These are phyloP conservation scores for Tremellales sp. DNA, from an alignment of 1,284 basidiomycete species.

Conservation along the genomic window DNA sequence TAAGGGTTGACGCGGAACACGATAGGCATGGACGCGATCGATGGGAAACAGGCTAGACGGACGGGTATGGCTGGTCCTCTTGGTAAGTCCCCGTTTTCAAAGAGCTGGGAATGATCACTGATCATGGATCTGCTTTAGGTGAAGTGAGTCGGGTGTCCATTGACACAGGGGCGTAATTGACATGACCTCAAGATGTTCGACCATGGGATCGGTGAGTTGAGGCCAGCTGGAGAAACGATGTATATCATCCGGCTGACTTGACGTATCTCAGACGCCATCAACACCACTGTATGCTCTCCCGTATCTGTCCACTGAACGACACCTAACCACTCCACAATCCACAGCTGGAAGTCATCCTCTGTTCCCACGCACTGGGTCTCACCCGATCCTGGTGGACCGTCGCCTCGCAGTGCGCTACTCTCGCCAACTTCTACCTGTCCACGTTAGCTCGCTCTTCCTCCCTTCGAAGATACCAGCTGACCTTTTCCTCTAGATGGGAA, in stretches of 20 bases:
- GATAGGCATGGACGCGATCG: slow-evolving; percentile 48
- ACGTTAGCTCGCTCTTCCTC: slow-evolving; percentile 28
- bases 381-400: slow-evolving; percentile 96
- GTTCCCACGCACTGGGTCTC: slow-evolving; percentile 79
- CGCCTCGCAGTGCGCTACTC: slow-evolving; percentile 74
- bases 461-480: neutral
- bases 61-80: slow-evolving; percentile 95
- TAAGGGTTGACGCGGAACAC: slow-evolving; percentile 1
- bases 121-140: no score
- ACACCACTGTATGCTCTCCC: slow-evolving; percentile 69
- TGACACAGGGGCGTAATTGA: no score
- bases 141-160: no score
- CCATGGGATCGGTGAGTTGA: slow-evolving; percentile 64
- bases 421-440: slow-evolving; percentile 86
- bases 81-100: slow-evolving; percentile 78
- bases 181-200: slow-evolving; percentile 81
- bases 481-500: slow-evolving; percentile 71
- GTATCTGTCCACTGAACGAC: neutral
- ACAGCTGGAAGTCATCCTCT: slow-evolving; percentile 78
- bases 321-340: neutral
- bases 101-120: no score
- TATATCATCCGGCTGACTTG: neutral
- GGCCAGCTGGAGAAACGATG: neutral
- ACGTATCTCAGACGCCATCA: slow-evolving; percentile 68
- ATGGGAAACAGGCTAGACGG: slow-evolving; percentile 87